Conservation (phyloP, 768 basidiomycete genomes). For the Galerina marginata region DNA sequence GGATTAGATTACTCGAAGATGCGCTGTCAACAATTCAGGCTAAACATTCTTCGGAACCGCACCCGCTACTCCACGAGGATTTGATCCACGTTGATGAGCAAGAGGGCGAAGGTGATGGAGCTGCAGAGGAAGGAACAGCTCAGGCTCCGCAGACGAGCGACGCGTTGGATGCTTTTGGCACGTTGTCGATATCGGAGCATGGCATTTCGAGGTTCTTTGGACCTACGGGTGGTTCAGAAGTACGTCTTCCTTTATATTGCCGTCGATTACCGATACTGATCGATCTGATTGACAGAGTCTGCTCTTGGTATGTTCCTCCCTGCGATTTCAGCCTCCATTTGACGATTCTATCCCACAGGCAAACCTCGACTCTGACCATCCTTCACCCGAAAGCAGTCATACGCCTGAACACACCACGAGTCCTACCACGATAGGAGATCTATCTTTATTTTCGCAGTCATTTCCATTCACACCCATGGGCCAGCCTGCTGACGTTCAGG, state of each 20-base stretch:
- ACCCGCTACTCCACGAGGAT: constrained; percentile 65
- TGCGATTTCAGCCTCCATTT: constrained; percentile 27
- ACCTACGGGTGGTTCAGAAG: constrained; percentile 71
- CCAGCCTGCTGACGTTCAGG: constrained; percentile 47
- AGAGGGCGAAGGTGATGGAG: constrained; percentile 34
- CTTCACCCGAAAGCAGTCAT: constrained; percentile 24
- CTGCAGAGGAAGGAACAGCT: constrained; percentile 16
- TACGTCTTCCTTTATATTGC: constrained; percentile 36
- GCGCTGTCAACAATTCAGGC: constrained; percentile 59
- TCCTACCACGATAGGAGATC: constrained; percentile 30
- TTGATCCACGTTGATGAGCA: constrained; percentile 41
- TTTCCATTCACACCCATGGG: constrained; percentile 73
- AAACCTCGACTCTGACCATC: constrained; percentile 26
- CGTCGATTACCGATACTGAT: constrained; percentile 3
- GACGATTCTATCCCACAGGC: constrained; percentile 29
- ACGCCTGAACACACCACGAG: constrained; percentile 30
- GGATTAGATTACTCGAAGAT: constrained; percentile 66
- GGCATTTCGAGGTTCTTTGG: constrained; percentile 70
- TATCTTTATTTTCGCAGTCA: constrained; percentile 57
- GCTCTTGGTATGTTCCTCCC: constrained; percentile 26
- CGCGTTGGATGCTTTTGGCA: constrained; percentile 62
- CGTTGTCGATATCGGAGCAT: constrained; percentile 62
- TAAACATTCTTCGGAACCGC: constrained; percentile 55
- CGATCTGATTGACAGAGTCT: constrained; percentile 26
- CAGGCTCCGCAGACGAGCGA: constrained; percentile 35